Percentiles rank a stretch among this genome's conserved stretches.
These are phyloP conservation scores for Sarcodon sp. DNA, from an alignment of 768 basidiomycete genomes.

Conservation along the genomic window DNA sequence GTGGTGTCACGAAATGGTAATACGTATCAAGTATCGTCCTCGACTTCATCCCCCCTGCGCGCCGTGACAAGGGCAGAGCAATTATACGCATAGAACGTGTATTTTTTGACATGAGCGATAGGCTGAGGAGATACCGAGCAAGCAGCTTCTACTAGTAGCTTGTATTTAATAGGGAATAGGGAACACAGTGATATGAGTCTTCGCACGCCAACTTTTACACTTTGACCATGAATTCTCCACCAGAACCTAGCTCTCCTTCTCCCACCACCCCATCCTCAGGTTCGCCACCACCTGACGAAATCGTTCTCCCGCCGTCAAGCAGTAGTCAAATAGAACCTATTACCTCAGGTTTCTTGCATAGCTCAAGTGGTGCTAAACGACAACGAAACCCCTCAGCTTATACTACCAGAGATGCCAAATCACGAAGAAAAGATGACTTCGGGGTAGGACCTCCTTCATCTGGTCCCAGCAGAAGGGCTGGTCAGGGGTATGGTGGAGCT, in stretches of 20 bases:
- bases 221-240: constrained; percentile 19
- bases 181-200: too few relatives aligned
- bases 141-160: too few relatives aligned
- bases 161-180: too few relatives aligned
- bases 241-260: constrained; percentile 22
- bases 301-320: constrained; percentile 5
- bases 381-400: neutral
- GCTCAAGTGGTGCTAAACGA: neutral
- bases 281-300: constrained; percentile 23
- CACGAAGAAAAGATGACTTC: neutral
- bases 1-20: constrained; percentile 25
- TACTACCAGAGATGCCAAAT: neutral
- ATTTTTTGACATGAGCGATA: neutral
- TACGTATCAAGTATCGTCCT: constrained; percentile 20
- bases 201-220: too few relatives aligned
- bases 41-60: neutral
- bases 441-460: neutral
- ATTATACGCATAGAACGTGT: neutral
- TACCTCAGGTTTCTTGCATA: neutral
- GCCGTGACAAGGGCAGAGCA: neutral
- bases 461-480: neutral
- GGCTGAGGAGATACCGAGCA: too few relatives aligned
- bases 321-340: neutral
- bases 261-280: constrained; percentile 22
- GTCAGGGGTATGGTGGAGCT: neutral